Base-by-base conservation (phyloP, 2,329 filamentous ascomycete species). In the Elsinoe necatrix region DNA sequence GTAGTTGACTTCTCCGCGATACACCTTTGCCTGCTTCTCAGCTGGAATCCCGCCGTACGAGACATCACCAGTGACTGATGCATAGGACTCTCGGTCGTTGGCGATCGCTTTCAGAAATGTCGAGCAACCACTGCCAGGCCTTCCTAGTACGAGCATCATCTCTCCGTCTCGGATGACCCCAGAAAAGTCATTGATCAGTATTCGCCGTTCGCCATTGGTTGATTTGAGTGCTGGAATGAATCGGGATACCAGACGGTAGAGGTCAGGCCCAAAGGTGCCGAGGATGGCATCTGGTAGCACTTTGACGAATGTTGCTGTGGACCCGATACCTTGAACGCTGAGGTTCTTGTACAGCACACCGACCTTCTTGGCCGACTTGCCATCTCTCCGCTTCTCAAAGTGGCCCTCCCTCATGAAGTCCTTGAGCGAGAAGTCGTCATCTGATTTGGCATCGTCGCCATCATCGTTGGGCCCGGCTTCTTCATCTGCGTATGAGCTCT, bases 201-300 rank as follows among this genome's bases (percentile, higher is more conserved):
- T 75, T 34, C 80, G 72, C 14, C 76, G 76, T 27, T 77, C 74
- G 3, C 75, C 75, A 47, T 73, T 73, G 5, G 74, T 73, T 47
- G 80, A 69, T 37, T 69, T 73, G 14, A 82, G 70, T 18, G 72
- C 71, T 0, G 81, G 80, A 21, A 82, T 64, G 57, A 80, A 82
- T 5, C 73, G 66, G 29, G 73, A 75, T 12, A 90, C 63, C 5
- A 88, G 71, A 20, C 75, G 78, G 67, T 88, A 92, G 1, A 92
- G 72, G 68, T 92, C 88, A 0, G 87, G 87, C 0, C 88, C 88
- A 67, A 93, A 92, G 0, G 87, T 90, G 20, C 86, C 86, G 3
- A 89, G 60, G 35, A 92, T 76, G 2, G 87, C 87, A 61, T 87
- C 80, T 0, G 87, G 87, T 0, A 92, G 71, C 0, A 86, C 89